These are phyloP conservation scores for Fusarium chuoi DNA, from an alignment of 2,329 filamentous ascomycete genomes.

Conservation along the genomic window DNA sequence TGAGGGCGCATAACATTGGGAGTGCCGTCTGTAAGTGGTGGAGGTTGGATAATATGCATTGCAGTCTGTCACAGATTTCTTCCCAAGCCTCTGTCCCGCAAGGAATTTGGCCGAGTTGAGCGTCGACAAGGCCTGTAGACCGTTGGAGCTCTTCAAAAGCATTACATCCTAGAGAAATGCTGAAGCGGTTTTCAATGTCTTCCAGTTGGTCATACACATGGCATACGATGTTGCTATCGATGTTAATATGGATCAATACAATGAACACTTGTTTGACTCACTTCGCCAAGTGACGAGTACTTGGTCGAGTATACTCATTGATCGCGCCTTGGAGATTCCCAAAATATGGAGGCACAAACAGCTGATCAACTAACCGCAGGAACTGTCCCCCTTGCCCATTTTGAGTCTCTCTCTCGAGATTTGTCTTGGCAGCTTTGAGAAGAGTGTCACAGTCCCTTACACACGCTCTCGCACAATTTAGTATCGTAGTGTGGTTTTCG, in stretches of 20 bases:
- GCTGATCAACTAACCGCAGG: neutral
- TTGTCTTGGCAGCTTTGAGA: neutral
- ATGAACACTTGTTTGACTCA: neutral
- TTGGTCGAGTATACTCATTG: neutral
- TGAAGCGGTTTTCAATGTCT: neutral
- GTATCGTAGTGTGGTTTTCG: neutral
- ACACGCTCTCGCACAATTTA: neutral
- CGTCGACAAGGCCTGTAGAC: neutral
- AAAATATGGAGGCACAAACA: neutral
- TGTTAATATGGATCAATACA: neutral
- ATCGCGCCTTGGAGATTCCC: neutral
- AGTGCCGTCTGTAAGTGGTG: neutral
- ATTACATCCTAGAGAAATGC: neutral
- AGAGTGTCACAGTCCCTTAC: neutral
- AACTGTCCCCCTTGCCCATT: neutral
- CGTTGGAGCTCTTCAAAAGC: neutral
- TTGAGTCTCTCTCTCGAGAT: neutral
- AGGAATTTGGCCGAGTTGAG: neutral
- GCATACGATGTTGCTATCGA: neutral
- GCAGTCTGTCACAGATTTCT: neutral
- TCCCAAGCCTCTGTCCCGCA: neutral
- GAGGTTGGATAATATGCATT: neutral
- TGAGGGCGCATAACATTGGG: neutral
- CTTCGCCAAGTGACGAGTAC: neutral
- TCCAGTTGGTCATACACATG: neutral